Evolutionary conservation across 305 asterid genomes (phyloP), one percentile per base, ranked within the genome.

Genomic region (Fraxinus floribunda): DNA sequence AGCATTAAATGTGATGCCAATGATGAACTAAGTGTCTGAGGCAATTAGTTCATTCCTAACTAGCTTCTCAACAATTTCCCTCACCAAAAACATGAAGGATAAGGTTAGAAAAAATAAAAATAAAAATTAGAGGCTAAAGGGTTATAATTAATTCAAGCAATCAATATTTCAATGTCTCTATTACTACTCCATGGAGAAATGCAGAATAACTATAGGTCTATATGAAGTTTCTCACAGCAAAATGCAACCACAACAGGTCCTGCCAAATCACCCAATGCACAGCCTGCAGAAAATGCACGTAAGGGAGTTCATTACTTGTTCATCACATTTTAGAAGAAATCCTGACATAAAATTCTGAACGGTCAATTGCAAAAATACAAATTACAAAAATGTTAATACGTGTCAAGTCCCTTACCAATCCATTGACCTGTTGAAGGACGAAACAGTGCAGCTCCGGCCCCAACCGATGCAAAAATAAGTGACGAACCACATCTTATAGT

Each of bases 391-490:
- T 16, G 72, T 35, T 5, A 5, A 77, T 52, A 3, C 4, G 9
- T 38, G 34, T 4, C 4, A 66, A 75, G 60, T 20, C 44, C n/a
- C 88, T 81, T 87, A 95, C 99, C 98, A 24, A 96, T 90, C 98
- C 98, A 93, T 88, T 96, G 99, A 66, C 99, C 99, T n/a, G 91
- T 68, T 15, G 97, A 83, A 76, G 99, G 99, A 35, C 92, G 91
- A 44, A 93, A 8, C 4, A 92, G 70, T 0, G 84, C 35, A 30
- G 97, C 95, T 57, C 97, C 98, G 32, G 97, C 99, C 76, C 98
- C 98, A 39, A 94, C 81, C 49, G 98, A 92, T 60, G 98, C 98
- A 64, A 93, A 94, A 68, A 93, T 57, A 71, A 94, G 94, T 0
- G 98, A 93, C 13, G 93, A 85, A 75, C 87, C 87, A 84, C 98